Percentiles rank a stretch among this genome's conserved stretches.
Evolutionary conservation across 495 filamentous ascomycete species (phyloP).

Genomic region (Apodospora peruviana): DNA sequence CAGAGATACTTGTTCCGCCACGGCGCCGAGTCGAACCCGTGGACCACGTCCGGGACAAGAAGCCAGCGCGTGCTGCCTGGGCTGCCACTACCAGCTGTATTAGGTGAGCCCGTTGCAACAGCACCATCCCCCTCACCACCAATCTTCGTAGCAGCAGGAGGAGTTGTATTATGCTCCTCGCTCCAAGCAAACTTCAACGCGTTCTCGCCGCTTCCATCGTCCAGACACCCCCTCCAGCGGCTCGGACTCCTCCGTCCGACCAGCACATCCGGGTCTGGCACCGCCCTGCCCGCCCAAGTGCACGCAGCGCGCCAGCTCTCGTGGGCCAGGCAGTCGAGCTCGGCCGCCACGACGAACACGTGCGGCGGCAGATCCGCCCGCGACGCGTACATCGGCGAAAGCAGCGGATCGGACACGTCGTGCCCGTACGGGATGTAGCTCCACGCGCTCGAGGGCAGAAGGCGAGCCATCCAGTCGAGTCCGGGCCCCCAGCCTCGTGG

Average conservation of each 20-base stretch:
- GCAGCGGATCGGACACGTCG: slow-evolving; percentile 21
- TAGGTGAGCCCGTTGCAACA: no score
- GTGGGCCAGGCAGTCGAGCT: slow-evolving; percentile 42
- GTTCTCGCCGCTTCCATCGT: slow-evolving; percentile 16
- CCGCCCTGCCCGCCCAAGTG: slow-evolving; percentile 16
- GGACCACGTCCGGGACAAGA: slow-evolving; percentile 33
- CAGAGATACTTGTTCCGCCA: slow-evolving; percentile 17
- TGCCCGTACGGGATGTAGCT: slow-evolving; percentile 27
- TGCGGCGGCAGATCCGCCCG: slow-evolving; percentile 27
- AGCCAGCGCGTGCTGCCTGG: slow-evolving; percentile 29
- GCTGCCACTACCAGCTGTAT: no score
- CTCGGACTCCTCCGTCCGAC: slow-evolving; percentile 17
- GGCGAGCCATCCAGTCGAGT: slow-evolving; percentile 20
- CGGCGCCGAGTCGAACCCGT: slow-evolving; percentile 28
- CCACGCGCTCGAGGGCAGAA: slow-evolving; percentile 25
- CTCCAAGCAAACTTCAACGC: slow-evolving; percentile 25
- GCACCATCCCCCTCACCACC: slow-evolving; percentile 3
- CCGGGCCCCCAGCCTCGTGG: slow-evolving; percentile 21
- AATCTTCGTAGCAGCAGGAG: neutral
- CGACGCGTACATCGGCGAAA: slow-evolving; percentile 26
- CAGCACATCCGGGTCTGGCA: slow-evolving; percentile 20
- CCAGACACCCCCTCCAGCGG: slow-evolving; percentile 19
- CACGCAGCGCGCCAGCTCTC: slow-evolving; percentile 31
- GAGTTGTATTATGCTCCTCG: slow-evolving; percentile 19
- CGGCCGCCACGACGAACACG: slow-evolving; percentile 45